phyloP scores from a whole-genome alignment of 176 grass and related monocot genomes.

The Carex pumila region DNA sequence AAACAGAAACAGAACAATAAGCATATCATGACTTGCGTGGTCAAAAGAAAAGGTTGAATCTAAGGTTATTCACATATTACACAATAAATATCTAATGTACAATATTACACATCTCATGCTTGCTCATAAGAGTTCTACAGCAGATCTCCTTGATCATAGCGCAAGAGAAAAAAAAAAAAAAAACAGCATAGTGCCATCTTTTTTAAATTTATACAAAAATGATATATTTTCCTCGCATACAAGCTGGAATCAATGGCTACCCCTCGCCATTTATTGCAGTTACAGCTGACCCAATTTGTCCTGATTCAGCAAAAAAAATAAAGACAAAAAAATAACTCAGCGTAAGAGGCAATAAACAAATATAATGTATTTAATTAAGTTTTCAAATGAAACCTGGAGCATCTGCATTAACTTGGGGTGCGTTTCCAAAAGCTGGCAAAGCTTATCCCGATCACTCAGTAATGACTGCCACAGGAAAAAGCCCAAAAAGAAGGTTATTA shows the following conservation, averaged over 20 bases:
- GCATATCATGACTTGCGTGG: neutral
- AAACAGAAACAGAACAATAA: neutral
- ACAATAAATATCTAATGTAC: slow-evolving; percentile 9
- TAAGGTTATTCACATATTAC: slow-evolving; percentile 25
- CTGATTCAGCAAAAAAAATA: slow-evolving; percentile 30
- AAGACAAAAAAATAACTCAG: neutral
- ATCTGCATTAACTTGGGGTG: slow-evolving; percentile 99
- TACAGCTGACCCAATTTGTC: slow-evolving; percentile 52
- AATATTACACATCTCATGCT: slow-evolving; percentile 12
- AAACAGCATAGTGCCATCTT: neutral
- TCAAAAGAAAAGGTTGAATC: neutral
- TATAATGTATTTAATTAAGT: neutral
- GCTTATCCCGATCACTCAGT: slow-evolving; percentile 77
- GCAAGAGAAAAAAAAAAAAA: neutral
- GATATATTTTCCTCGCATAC: neutral
- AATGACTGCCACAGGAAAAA: slow-evolving; percentile 40
- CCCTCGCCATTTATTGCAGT: neutral
- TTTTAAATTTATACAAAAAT: neutral
- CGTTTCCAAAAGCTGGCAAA: slow-evolving; percentile 77
- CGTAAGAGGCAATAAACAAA: neutral
- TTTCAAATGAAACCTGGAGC: slow-evolving; percentile 69
- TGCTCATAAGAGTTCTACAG: slow-evolving; percentile 6
- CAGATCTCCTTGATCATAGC: neutral
- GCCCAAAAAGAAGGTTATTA: neutral
- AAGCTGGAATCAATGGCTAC: neutral